Evolutionary conservation across 495 filamentous ascomycete genomes (phyloP).

Genomic region (Aspergillus avenaceus): DNA sequence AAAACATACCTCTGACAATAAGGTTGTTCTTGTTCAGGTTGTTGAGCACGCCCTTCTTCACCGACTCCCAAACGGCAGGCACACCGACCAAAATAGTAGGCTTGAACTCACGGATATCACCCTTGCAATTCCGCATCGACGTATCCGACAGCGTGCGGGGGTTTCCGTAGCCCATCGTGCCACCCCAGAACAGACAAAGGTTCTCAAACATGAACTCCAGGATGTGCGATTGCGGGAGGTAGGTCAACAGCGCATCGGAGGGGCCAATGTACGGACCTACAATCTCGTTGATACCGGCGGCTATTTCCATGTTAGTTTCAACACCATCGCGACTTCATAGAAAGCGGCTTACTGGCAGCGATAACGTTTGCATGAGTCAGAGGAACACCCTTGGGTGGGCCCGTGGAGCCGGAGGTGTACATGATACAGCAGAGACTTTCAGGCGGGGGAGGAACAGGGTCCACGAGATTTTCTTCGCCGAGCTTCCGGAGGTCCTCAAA

Average conservation of each 20-base stretch:
- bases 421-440: conserved; percentile 97
- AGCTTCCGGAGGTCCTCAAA: conserved; percentile 80
- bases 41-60: conserved; percentile 93
- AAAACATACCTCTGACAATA: conserved; percentile 81
- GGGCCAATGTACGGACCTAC: conserved; percentile 81
- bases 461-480: conserved; percentile 77
- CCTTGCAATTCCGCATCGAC: conserved; percentile 89
- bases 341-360: conserved; percentile 64
- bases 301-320: conserved; percentile 36
- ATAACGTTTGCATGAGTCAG: conserved; percentile 86
- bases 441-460: conserved; percentile 72
- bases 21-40: conserved; percentile 76
- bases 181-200: conserved; percentile 86
- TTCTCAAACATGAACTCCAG: conserved; percentile 98
- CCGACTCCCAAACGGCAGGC: conserved; percentile 93
- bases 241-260: conserved; percentile 84
- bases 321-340: no score
- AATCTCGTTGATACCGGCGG: conserved; percentile 83
- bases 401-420: conserved; percentile 99
- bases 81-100: conserved; percentile 92
- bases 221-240: conserved; percentile 92
- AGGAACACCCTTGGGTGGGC: conserved; percentile 91
- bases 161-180: conserved; percentile 96
- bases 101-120: conserved; percentile 91
- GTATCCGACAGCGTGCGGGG: conserved; percentile 86